Conservation (phyloP, 2,329 filamentous ascomycete genomes). For the Leptographium wingfieldii region DNA sequence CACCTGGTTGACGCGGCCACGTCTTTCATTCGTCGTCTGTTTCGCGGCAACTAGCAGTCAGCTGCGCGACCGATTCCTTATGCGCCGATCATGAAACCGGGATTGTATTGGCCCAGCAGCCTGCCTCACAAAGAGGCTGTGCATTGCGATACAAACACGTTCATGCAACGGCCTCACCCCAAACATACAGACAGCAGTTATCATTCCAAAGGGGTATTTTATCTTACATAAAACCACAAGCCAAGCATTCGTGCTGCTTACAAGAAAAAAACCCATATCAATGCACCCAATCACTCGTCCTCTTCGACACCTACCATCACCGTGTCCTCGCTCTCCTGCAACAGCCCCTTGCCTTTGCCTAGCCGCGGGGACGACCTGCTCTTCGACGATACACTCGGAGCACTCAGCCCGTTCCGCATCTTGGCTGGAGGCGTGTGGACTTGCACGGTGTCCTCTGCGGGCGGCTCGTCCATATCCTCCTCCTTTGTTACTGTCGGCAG, state of each 20-base stretch:
- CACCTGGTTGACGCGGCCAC: neutral
- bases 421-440: constrained; percentile 20
- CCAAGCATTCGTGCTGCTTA: neutral
- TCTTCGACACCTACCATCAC: constrained; percentile 17
- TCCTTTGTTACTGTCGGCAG: neutral
- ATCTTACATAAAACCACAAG: neutral
- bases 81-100: neutral
- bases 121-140: neutral
- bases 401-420: constrained; percentile 13
- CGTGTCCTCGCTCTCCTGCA: constrained; percentile 13
- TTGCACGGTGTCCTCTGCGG: constrained; percentile 23
- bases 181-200: neutral
- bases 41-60: neutral
- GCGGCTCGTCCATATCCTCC: constrained; percentile 12
- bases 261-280: neutral
- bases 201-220: constrained; percentile 1
- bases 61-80: neutral
- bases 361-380: constrained; percentile 15
- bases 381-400: constrained; percentile 9
- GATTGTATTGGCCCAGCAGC: too few relatives aligned
- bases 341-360: constrained; percentile 7
- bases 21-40: neutral
- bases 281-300: constrained; percentile 1
- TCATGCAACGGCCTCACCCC: neutral
- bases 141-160: neutral